phyloP scores from a whole-genome alignment of 2,329 filamentous ascomycete genomes.

The Diaporthe caulivora region DNA sequence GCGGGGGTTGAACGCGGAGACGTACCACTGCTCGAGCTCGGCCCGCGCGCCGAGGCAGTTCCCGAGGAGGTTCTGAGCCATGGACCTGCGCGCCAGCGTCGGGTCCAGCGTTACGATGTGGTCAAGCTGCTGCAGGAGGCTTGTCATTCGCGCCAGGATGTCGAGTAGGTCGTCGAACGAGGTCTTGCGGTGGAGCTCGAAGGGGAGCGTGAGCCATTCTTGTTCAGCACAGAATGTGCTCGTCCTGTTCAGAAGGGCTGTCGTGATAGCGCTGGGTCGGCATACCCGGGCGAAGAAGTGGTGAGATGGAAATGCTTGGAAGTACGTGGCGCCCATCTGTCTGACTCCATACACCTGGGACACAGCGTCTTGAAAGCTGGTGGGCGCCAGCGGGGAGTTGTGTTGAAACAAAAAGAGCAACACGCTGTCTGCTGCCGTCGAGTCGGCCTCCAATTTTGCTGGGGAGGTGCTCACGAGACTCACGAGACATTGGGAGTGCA shows the following conservation, averaged over 20 bases:
- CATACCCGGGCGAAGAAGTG: constrained; percentile 70
- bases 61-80: constrained; percentile 61
- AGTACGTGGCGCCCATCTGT: constrained; percentile 59
- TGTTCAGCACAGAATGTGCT: constrained; percentile 63
- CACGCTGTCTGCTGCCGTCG: constrained; percentile 52
- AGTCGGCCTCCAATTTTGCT: constrained; percentile 45
- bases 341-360: constrained; percentile 53
- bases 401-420: constrained; percentile 69
- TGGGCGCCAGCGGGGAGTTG: constrained; percentile 54
- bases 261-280: constrained; percentile 60
- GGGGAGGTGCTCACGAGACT: constrained; percentile 57
- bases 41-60: constrained; percentile 62
- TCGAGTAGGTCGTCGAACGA: constrained; percentile 66
- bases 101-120: constrained; percentile 53
- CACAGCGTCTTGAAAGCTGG: constrained; percentile 48
- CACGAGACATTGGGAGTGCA: constrained; percentile 60
- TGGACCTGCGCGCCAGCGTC: constrained; percentile 56
- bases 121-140: constrained; percentile 60
- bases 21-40: constrained; percentile 63
- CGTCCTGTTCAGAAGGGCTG: constrained; percentile 63
- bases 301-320: constrained; percentile 65
- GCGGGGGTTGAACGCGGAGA: constrained; percentile 46
- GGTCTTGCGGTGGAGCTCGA: constrained; percentile 64
- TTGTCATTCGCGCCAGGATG: constrained; percentile 60
- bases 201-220: constrained; percentile 66